These are phyloP conservation scores for Chalciporus piperatoides DNA, from an alignment of 1,284 basidiomycete species.

Conservation along the genomic window DNA sequence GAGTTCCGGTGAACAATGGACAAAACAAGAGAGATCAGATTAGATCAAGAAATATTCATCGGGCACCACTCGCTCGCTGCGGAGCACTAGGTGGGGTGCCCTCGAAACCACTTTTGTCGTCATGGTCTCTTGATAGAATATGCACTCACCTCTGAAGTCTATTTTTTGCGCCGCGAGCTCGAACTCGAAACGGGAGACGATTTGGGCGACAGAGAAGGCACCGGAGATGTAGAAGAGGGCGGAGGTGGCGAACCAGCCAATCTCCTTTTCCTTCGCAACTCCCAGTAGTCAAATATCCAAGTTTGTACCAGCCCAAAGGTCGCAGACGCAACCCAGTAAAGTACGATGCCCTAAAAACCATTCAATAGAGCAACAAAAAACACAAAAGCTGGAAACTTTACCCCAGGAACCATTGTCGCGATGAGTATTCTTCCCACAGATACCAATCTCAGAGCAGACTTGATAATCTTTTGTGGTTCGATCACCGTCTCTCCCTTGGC, in stretches of 20 bases:
- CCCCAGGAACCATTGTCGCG: constrained; percentile 76
- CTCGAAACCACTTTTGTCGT: constrained; percentile 68
- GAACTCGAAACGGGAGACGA: not conserved
- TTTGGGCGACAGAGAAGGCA: not conserved
- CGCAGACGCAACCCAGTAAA: constrained; percentile 86
- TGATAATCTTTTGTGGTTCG: constrained; percentile 55
- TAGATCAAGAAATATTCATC: constrained; percentile 78
- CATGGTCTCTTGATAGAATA: constrained; percentile 39
- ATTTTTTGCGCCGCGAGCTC: constrained; percentile 12
- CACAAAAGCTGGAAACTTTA: constrained; percentile 36
- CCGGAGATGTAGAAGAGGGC: constrained; percentile 2
- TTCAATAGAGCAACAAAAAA: constrained; percentile 7
- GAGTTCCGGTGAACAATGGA: not conserved
- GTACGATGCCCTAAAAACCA: constrained; percentile 57
- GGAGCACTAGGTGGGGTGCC: constrained; percentile 46
- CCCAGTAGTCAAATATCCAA: constrained; percentile 67
- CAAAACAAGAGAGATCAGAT: constrained; percentile 54
- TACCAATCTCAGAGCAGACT: constrained; percentile 55
- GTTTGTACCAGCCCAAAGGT: constrained; percentile 77
- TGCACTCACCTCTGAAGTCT: constrained; percentile 15
- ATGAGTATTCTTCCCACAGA: constrained; percentile 73
- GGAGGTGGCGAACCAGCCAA: constrained; percentile 13
- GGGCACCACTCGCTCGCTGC: constrained; percentile 41
- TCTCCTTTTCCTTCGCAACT: constrained; percentile 42
- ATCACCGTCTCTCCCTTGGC: constrained; percentile 43